Base-by-base conservation (phyloP, 2,329 filamentous ascomycete genomes). In the Fusarium poae region DNA sequence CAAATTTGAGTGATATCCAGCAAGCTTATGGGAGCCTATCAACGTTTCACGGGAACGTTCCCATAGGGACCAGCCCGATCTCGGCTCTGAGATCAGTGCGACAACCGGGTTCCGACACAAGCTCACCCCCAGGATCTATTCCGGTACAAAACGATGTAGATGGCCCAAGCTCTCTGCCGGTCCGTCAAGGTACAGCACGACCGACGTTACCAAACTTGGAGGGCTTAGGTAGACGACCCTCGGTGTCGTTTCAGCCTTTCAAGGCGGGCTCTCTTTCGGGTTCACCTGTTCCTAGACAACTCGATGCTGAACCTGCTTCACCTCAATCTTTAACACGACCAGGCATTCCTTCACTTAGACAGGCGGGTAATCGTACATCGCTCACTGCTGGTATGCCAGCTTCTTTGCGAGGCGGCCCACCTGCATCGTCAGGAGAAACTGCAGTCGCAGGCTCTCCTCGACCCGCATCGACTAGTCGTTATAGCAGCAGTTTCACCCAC, bases 181-280 rank as follows among this genome's bases (percentile, higher is more conserved):
- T 86, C n/a, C 74, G 78, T 18, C 59, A 69, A 8, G 68, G 74
- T 16, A 59, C 76, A 25, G 62, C 74, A 23, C 77, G 80, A 27
- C 79, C 79, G 15, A 71, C 78, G 2, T 63, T 82, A 40, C 82
- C 83, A 50, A 80, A 79, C 16, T 79, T 90, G 21, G 84, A 92
- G 43, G 83, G 82, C 23, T 74, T 86, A 48, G 85, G 85, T 54
- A 87, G 94, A 72, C 88, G 93, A 54, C 90, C 92, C 9, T 97
- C 93, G 0, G 88, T 97, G 23, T 97, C 93, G 1, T 97, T 97
- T 74, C 93, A 97, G 72, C 94, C 95, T 0, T 99, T 99, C 83
- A 99, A 99, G 79, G 93, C 94, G 16, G 95, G 95, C 13, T 97
- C 95, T 2, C 83, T 98, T n/a, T 97, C 94, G 3, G 93, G 92